These are phyloP conservation scores for Stereum hirsutum DNA, from an alignment of 1,284 basidiomycete species.

Conservation along the genomic window DNA sequence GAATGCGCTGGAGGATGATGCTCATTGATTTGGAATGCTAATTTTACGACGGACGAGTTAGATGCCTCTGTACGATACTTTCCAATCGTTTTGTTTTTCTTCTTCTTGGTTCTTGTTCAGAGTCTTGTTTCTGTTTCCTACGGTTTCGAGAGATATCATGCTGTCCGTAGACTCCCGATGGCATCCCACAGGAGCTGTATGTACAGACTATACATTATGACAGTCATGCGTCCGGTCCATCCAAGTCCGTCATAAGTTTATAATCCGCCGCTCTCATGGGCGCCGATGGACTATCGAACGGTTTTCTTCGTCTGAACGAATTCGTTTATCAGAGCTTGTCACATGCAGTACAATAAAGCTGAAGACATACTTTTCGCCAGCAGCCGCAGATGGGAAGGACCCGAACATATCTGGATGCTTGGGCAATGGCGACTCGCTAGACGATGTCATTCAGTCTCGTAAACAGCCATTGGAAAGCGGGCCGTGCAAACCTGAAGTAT, in stretches of 20 bases:
- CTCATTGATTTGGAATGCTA: too few relatives aligned
- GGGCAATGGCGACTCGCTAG: constrained; percentile 85
- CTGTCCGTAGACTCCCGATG: too few relatives aligned
- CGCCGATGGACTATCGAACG: constrained; percentile 71
- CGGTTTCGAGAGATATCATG: too few relatives aligned
- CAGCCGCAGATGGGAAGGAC: constrained; percentile 94
- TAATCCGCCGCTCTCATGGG: constrained; percentile 58
- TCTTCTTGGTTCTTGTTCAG: too few relatives aligned
- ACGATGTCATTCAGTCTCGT: constrained; percentile 2
- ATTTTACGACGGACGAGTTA: too few relatives aligned
- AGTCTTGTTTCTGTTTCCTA: too few relatives aligned
- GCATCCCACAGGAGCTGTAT: too few relatives aligned
- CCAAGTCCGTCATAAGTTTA: constrained; percentile 41
- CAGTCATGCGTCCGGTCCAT: too few relatives aligned
- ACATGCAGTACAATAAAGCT: neutral
- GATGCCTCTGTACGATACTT: neutral
- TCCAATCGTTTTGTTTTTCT: too few relatives aligned
- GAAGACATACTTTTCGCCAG: constrained; percentile 80
- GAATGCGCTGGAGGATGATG: constrained; percentile 23
- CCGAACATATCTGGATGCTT: constrained; percentile 98
- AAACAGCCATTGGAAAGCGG: neutral
- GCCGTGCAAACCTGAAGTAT: constrained; percentile 73
- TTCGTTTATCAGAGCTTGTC: neutral
- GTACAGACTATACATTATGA: too few relatives aligned
- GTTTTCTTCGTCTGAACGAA: constrained; percentile 53